These are phyloP conservation scores for Kregervanrija pseudodelftensis DNA, from an alignment of 805 yeast genomes.

Conservation along the genomic window DNA sequence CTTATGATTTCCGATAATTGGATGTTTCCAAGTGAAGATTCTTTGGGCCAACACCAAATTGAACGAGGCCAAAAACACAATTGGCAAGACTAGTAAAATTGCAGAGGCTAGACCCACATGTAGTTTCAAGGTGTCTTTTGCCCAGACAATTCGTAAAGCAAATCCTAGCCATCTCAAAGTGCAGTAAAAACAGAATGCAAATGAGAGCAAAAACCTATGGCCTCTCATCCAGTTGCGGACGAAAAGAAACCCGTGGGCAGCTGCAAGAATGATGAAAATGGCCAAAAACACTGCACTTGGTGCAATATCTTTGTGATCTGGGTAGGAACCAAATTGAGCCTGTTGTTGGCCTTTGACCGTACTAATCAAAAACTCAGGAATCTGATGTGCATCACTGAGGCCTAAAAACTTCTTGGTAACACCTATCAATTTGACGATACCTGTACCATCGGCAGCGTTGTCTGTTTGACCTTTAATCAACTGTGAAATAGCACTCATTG, in stretches of 20 bases:
- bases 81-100: constrained; percentile 50
- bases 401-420: constrained; percentile 22
- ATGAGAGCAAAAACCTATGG: constrained; percentile 51
- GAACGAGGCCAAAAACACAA: constrained; percentile 50
- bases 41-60: constrained; percentile 66
- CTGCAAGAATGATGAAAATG: constrained; percentile 39
- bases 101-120: constrained; percentile 48
- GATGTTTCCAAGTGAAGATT: constrained; percentile 71
- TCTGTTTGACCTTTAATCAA: constrained; percentile 24
- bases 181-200: constrained; percentile 49
- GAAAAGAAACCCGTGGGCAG: constrained; percentile 43
- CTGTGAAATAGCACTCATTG: constrained; percentile 14
- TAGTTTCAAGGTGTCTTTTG: constrained; percentile 38
- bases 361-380: constrained; percentile 35
- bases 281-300: constrained; percentile 55
- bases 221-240: constrained; percentile 42
- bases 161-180: constrained; percentile 51
- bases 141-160: constrained; percentile 53
- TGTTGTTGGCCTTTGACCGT: constrained; percentile 36
- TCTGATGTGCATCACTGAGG: constrained; percentile 12
- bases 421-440: constrained; percentile 31
- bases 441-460: constrained; percentile 45
- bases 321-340: constrained; percentile 60
- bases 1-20: constrained; percentile 52
- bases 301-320: constrained; percentile 43